phyloP scores from a whole-genome alignment of 805 yeast genomes.

The Pichia insulana region DNA sequence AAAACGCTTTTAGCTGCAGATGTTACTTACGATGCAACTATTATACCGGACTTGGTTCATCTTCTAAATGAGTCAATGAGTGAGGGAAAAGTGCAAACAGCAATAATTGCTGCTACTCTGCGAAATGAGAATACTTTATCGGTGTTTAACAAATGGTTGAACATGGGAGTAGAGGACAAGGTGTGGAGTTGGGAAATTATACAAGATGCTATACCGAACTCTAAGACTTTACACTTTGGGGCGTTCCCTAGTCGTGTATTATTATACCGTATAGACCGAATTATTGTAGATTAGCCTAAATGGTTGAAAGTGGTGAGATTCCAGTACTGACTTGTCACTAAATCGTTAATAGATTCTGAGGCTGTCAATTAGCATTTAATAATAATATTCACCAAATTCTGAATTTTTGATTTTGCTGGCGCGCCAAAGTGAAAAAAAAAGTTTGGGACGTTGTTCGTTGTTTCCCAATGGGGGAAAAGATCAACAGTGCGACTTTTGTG shows the following conservation, averaged over 20 bases:
- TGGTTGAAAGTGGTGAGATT: background rate
- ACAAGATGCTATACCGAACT: background rate
- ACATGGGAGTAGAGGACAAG: constrained; percentile 17
- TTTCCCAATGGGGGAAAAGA: background rate
- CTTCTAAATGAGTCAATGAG: constrained; percentile 35
- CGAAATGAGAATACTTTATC: constrained; percentile 48
- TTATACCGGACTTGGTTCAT: constrained; percentile 45
- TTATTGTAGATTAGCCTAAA: background rate
- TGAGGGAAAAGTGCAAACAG: constrained; percentile 17
- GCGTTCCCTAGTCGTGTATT: background rate
- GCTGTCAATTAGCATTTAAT: too few relatives aligned
- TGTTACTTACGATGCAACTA: constrained; percentile 69
- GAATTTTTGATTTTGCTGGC: too few relatives aligned
- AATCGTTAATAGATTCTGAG: too few relatives aligned
- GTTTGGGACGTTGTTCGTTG: background rate
- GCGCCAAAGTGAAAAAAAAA: too few relatives aligned
- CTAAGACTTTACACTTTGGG: background rate
- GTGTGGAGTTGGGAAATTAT: constrained; percentile 23
- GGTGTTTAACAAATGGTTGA: constrained; percentile 33
- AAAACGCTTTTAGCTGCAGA: constrained; percentile 74
- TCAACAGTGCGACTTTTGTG: background rate
- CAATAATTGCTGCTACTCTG: constrained; percentile 61
- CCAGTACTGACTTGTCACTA: background rate
- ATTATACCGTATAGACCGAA: background rate
- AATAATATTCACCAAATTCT: too few relatives aligned